Evolutionary conservation across 179 eudicot species (phyloP), one percentile per base, ranked within the genome.

Genomic region (Drosera spatulata): DNA sequence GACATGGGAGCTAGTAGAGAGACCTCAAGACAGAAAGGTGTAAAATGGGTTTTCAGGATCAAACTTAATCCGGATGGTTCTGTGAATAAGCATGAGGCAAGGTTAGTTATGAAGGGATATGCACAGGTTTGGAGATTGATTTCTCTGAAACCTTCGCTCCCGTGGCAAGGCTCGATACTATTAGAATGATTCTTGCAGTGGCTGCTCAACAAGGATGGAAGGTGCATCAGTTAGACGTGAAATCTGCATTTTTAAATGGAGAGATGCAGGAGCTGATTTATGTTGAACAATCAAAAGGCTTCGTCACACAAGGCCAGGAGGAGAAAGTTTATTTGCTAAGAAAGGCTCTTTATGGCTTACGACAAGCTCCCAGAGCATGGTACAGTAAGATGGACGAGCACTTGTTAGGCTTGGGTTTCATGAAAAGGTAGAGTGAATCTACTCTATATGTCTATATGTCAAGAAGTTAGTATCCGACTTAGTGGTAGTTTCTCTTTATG

Each of bases 11-110:
- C 38, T 64, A 9, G 61, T 64, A 14, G 68, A 56, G 4, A 7
- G 33, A 13, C 68, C 61, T 47, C n/a, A 43, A 64, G 7, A 64
- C n/a, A 5, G 54, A 45, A 55, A 55, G 50, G 59, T 53, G 59
- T 63, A 10, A 63, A 55, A 43, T 41, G 50, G 59, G 50, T 63
- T 6, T 53, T 14, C 10, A 53, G 41, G 13, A 53, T 41, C 46
- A 54, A 63, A 22, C 40, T 42, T 6, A 63, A 63, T 39, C 37
- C 39, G 11, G 41, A 40, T 57, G 44, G 40, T n/a, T n/a, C n/a
- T n/a, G n/a, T n/a, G n/a, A n/a, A n/a, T n/a, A n/a, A n/a, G n/a
- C n/a, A n/a, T n/a, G n/a, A n/a, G n/a, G n/a, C n/a, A n/a, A n/a
- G n/a, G n/a, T 40, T 54, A 0, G 60, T 37, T 7, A 59, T 14